Base-by-base conservation (phyloP, 2,329 filamentous ascomycete species). In the Claviceps pusilla region DNA sequence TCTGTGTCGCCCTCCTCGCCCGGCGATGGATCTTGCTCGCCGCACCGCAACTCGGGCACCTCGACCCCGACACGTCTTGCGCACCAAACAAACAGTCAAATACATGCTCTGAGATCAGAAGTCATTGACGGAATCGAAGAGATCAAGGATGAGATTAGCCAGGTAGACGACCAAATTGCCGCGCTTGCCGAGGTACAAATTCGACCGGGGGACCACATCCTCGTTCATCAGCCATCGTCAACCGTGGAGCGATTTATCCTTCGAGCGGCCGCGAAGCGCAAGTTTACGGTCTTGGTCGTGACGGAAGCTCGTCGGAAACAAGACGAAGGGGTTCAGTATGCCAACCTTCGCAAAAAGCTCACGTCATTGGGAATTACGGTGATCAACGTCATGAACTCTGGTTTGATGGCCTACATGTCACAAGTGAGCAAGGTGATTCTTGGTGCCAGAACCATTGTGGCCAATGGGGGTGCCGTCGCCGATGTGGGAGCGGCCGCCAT, bases 401-500 rank as follows among this genome's bases (percentile, higher is more conserved):
- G 89, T 10, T 79, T 95, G 53, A 94, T 90, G 72, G 89, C 90
- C 1, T 87, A 97, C 63, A 97, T 98, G 87, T 87, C 90, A 9
- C 83, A 86, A 57, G 88, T 96, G 62, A 94, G 91, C 75, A 96
- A 96, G 72, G 91, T 98, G 57, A 87, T 98, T 50, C 76, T 98
- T 7, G 85, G 87, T 12, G 91, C 91, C 6, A 86, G 90, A 64
- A 85, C 87, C 3, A 87, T 98, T 33, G 82, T 94, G 48, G 87
- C 88, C 51, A 93, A 95, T 63, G 93, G 93, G 52, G 87, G 87
- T 7, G 79, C 95, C 31, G 78, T 97, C 33, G 86, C 89, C 19
- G 85, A 89, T 45, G 83, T 86, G 5, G 93, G 93, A n/a, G 86
- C 87, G 10, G 82, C 82, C 24, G 82, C 87, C 45, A 86, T 97